phyloP scores from a whole-genome alignment of 805 yeast genomes.

The Wickerhamiella occidentalis region DNA sequence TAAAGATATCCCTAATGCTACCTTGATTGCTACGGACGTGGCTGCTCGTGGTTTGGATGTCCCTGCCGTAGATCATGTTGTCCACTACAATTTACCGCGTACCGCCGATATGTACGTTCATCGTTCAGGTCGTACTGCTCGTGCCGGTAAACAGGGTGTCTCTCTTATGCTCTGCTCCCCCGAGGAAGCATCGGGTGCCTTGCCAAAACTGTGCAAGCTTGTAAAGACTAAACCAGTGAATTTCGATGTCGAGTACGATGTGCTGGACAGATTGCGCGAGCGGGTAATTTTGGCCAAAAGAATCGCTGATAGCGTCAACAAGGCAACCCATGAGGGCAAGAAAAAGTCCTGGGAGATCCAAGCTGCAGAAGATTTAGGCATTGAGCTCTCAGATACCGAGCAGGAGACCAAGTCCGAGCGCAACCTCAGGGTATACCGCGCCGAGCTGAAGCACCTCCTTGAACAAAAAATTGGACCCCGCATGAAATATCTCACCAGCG shows the following conservation, averaged over 20 bases:
- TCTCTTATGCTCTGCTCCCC: constrained; percentile 88
- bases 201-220: constrained; percentile 55
- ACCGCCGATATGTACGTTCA: constrained; percentile 91
- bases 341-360: constrained; percentile 67
- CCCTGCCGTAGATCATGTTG: constrained; percentile 80
- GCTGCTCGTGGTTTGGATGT: constrained; percentile 98
- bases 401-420: constrained; percentile 20
- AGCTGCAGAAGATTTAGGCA: constrained; percentile 88
- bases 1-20: constrained; percentile 35
- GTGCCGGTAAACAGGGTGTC: constrained; percentile 91
- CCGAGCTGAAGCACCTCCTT: constrained; percentile 22
- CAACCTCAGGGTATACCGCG: constrained; percentile 20
- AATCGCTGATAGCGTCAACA: constrained; percentile 60
- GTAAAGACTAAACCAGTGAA: constrained; percentile 43
- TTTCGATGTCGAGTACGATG: constrained; percentile 64
- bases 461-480: constrained; percentile 21
- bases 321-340: constrained; percentile 38
- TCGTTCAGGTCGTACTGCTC: constrained; percentile 96
- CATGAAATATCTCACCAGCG: constrained; percentile 26
- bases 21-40: constrained; percentile 87
- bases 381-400: constrained; percentile 68
- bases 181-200: constrained; percentile 82
- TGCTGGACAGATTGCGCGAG: constrained; percentile 56
- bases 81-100: constrained; percentile 90
- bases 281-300: constrained; percentile 58